These are phyloP conservation scores for Linderniella brevidens DNA, from an alignment of 257 asterid genomes.

Conservation along the genomic window DNA sequence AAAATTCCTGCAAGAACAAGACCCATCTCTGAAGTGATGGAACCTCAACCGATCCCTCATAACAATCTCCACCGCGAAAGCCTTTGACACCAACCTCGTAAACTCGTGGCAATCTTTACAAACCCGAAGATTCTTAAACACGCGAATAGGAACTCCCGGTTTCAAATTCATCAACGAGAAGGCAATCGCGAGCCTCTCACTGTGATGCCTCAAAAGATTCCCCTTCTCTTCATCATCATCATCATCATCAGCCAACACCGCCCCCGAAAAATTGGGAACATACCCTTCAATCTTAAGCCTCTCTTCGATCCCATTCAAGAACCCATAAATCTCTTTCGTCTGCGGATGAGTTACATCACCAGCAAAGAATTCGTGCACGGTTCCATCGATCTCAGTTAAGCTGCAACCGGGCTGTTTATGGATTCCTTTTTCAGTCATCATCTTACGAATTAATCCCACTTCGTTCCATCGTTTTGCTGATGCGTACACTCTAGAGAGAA, in stretches of 20 bases:
- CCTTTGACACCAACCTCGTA: constrained; percentile 28
- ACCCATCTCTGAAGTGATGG: constrained; percentile 46
- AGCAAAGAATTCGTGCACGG: constrained; percentile 51
- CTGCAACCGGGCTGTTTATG: constrained; percentile 68
- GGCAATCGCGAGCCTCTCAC: constrained; percentile 61
- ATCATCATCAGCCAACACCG: constrained; percentile 39
- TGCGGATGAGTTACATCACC: constrained; percentile 60
- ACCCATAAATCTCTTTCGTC: constrained; percentile 25
- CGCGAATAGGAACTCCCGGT: constrained; percentile 33
- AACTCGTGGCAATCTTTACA: constrained; percentile 56
- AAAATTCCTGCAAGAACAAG: constrained; percentile 58
- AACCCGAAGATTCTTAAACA: constrained; percentile 52
- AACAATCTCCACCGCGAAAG: constrained; percentile 33
- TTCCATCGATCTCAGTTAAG: constrained; percentile 43
- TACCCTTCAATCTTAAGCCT: constrained; percentile 31
- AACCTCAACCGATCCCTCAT: constrained; percentile 70
- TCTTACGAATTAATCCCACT: constrained; percentile 52
- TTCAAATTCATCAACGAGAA: constrained; percentile 41
- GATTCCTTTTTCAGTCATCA: constrained; percentile 51
- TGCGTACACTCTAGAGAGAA: constrained; percentile 53
- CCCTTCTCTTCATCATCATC: constrained; percentile 38
- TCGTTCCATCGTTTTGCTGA: constrained; percentile 59
- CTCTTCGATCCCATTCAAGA: constrained; percentile 33
- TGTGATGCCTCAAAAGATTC: constrained; percentile 37
- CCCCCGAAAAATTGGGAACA: constrained; percentile 31